phyloP scores from a whole-genome alignment of 805 yeast species.

The Kodamaea fukazawae region DNA sequence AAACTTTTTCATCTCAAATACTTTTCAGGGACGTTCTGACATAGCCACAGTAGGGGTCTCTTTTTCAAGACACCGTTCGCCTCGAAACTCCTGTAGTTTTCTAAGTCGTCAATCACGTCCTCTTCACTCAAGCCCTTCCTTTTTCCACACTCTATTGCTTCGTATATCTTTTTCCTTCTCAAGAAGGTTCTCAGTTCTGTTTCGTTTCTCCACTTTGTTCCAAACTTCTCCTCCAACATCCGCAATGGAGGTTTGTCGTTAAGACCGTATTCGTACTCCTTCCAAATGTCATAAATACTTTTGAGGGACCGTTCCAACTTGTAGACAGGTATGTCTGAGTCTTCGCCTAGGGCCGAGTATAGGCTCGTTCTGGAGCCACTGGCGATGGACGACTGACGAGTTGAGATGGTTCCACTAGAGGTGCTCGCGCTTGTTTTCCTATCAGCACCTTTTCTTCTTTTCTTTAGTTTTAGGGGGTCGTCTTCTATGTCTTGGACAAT shows the following conservation, averaged over 20 bases:
- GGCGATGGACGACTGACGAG: too few relatives aligned
- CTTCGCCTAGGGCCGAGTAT: not conserved
- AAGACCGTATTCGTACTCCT: conserved; percentile 52
- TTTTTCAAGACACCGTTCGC: conserved; percentile 38
- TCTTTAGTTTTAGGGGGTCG: conserved; percentile 3
- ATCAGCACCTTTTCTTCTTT: conserved; percentile 3
- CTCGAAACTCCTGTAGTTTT: conserved; percentile 42
- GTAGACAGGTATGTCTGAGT: conserved; percentile 7
- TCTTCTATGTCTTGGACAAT: conserved; percentile 7
- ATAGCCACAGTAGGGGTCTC: conserved; percentile 18
- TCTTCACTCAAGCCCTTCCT: conserved; percentile 43
- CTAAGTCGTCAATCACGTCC: conserved; percentile 45
- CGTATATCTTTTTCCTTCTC: conserved; percentile 52
- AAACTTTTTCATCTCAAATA: conserved; percentile 6
- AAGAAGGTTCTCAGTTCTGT: conserved; percentile 54
- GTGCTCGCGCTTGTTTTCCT: too few relatives aligned
- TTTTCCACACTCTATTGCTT: conserved; percentile 52
- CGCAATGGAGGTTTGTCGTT: conserved; percentile 53
- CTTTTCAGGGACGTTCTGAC: conserved; percentile 15
- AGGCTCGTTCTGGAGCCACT: too few relatives aligned
- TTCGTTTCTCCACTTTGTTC: conserved; percentile 55
- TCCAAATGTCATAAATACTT: conserved; percentile 46
- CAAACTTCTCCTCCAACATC: conserved; percentile 46
- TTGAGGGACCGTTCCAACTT: conserved; percentile 15
- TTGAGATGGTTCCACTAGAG: too few relatives aligned